These are phyloP conservation scores for Kockiozyma suomiensis DNA, from an alignment of 805 yeast species.

Conservation along the genomic window DNA sequence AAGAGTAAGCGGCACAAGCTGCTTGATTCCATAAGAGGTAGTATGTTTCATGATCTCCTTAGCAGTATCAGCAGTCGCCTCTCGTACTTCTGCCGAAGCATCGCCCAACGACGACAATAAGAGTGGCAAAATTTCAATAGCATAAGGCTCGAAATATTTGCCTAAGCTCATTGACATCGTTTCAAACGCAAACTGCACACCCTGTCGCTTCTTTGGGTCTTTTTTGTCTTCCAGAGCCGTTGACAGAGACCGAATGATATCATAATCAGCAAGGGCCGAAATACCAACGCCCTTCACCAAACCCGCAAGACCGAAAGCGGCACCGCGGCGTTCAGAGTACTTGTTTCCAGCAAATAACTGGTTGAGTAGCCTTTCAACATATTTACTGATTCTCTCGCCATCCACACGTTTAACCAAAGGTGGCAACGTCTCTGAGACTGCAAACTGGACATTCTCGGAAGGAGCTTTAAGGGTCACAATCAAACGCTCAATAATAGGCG, in stretches of 20 bases:
- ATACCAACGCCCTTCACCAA: conserved; percentile 89
- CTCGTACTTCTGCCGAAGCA: conserved; percentile 78
- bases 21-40: conserved; percentile 88
- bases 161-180: conserved; percentile 79
- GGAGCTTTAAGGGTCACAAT: conserved; percentile 80
- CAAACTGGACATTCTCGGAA: conserved; percentile 85
- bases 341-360: conserved; percentile 58
- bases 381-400: conserved; percentile 47
- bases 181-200: conserved; percentile 84
- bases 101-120: conserved; percentile 85
- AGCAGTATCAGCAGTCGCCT: conserved; percentile 85
- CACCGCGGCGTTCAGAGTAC: conserved; percentile 73
- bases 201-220: conserved; percentile 73
- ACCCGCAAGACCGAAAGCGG: conserved; percentile 96
- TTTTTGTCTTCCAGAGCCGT: conserved; percentile 89
- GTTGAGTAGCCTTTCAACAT: conserved; percentile 61
- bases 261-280: conserved; percentile 70
- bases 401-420: conserved; percentile 68
- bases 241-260: conserved; percentile 69
- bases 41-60: conserved; percentile 86
- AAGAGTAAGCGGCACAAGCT: conserved; percentile 87
- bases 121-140: conserved; percentile 81
- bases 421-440: conserved; percentile 82
- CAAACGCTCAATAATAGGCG: conserved; percentile 65
- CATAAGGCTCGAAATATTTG: conserved; percentile 88